Evolutionary conservation across 2,329 filamentous ascomycete genomes (phyloP), one percentile per base, ranked within the genome.

Genomic region (Parastagonospora avenae): DNA sequence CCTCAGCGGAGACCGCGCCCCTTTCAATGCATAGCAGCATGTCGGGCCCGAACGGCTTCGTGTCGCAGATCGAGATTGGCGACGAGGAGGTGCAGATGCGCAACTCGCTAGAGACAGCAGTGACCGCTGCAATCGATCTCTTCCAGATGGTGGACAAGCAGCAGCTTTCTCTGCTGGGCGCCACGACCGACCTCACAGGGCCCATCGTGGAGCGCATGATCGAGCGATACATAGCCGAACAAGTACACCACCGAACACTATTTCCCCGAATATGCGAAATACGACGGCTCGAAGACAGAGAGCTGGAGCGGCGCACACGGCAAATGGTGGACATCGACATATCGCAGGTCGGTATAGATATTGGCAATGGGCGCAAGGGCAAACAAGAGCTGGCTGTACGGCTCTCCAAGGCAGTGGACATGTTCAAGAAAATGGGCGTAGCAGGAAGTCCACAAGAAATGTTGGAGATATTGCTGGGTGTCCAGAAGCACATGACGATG

Each of bases 81-180:
- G 92, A 96, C 52, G 92, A 97, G 60, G 94, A 97, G 71, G 89
- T 95, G 60, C 82, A 91, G 28, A 93, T 99, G 87, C 83, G 93
- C 48, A 87, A 87, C 16, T 91, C 92, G 12, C 78, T 97, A 11
- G 94, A 99, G 74, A 95, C 90, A 1, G 92, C 93, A 1, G 90
- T 99, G 9, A 96, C 91, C 8, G 85, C 90, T 8, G 94, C 92
- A 0, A 97, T 99, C 60, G 94, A 99, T 66, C 81, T 97, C 1
- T 99, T 99, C 61, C 93, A 97, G 66, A 87, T 87, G 52, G 93
- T 99, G 5, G 94, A 99, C 71, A 96, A 96, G 72, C 91, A 96
- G 65, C 94, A 97, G 66, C 79, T 99, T 27, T 97, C 93, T 2
- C 81, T 96, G 31, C 81, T 99, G 4, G 94, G 92, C 14, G 90